Conservation (phyloP, 345 rosid species). For the Excoecaria cochinchinensis region DNA sequence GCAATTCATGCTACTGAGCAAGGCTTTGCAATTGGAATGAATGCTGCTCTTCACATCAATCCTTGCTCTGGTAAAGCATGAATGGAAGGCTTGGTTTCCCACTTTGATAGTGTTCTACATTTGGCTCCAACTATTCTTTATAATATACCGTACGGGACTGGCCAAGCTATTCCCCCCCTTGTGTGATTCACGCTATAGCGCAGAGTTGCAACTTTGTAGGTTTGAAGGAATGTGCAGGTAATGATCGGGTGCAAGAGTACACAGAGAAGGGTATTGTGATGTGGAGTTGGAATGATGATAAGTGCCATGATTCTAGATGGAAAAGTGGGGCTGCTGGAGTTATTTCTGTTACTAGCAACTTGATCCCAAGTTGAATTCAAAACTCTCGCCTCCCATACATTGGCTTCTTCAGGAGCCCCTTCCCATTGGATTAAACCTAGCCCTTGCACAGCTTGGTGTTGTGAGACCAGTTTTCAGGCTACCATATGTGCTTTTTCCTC, state of each 20-base stretch:
- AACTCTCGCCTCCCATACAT: slow-evolving; percentile 66
- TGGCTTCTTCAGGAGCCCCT: slow-evolving; percentile 81
- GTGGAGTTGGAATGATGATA: slow-evolving; percentile 86
- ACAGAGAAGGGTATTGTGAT: slow-evolving; percentile 62
- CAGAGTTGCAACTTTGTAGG: slow-evolving; percentile 67
- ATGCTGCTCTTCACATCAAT: slow-evolving; percentile 88
- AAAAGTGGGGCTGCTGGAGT: slow-evolving; percentile 68
- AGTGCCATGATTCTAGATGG: slow-evolving; percentile 88
- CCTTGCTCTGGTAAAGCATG: slow-evolving; percentile 93
- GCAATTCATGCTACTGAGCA: slow-evolving; percentile 89
- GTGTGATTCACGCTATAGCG: slow-evolving; percentile 54
- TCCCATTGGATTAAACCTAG: slow-evolving; percentile 82
- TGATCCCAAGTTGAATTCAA: slow-evolving; percentile 67
- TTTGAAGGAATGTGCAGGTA: slow-evolving; percentile 71
- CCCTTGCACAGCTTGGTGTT: slow-evolving; percentile 85
- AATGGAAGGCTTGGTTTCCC: slow-evolving; percentile 60
- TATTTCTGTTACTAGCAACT: slow-evolving; percentile 73
- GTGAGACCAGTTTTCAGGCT: slow-evolving; percentile 76
- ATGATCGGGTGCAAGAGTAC: slow-evolving; percentile 60
- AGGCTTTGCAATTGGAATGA: slow-evolving; percentile 94
- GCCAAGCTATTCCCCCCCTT: slow-evolving; percentile 76
- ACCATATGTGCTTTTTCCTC: slow-evolving; percentile 75
- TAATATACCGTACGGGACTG: slow-evolving; percentile 77
- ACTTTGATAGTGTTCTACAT: slow-evolving; percentile 67
- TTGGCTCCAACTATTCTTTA: slow-evolving; percentile 87